These are phyloP conservation scores for Edaphochlamys debaryana DNA, from an alignment of 139 green algal species.

Conservation along the genomic window DNA sequence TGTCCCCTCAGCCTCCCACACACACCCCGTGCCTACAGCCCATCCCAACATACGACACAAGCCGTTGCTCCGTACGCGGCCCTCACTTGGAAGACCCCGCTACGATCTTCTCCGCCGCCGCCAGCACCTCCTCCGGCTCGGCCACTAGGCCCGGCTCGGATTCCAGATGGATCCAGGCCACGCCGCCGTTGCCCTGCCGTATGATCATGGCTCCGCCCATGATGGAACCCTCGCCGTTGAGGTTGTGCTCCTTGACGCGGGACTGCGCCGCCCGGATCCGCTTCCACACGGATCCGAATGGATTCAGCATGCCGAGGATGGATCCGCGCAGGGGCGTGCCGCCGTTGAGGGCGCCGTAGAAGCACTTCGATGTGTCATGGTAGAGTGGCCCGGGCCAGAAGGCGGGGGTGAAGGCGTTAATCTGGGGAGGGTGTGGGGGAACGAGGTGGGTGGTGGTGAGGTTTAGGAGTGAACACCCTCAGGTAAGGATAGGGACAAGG, in stretches of 20 bases:
- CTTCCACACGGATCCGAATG: background rate
- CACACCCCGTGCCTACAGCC: no score
- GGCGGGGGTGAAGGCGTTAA: constrained; percentile 28
- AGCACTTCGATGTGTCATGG: constrained; percentile 12
- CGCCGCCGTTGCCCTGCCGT: background rate
- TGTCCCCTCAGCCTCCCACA: no score
- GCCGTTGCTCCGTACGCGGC: no score
- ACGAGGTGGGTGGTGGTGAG: no score
- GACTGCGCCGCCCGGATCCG: constrained; percentile 1
- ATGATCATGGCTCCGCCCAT: constrained; percentile 32
- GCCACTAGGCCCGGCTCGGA: constrained; percentile 2
- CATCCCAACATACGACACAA: no score
- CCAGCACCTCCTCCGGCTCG: constrained; percentile 29
- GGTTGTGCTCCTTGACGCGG: constrained; percentile 17
- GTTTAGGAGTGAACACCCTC: no score
- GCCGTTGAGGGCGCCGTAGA: constrained; percentile 26
- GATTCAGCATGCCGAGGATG: background rate
- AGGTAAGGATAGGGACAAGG: no score
- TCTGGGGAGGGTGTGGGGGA: no score
- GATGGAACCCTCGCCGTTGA: constrained; percentile 13
- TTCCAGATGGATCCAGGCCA: constrained; percentile 34
- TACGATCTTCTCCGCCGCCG: background rate
- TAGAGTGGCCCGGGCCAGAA: constrained; percentile 36
- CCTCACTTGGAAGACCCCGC: no score
- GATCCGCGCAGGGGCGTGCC: constrained; percentile 14